Evolutionary conservation across 2,329 filamentous ascomycete species (phyloP), one percentile per base, ranked within the genome.

Genomic region (Colletotrichum tabaci): DNA sequence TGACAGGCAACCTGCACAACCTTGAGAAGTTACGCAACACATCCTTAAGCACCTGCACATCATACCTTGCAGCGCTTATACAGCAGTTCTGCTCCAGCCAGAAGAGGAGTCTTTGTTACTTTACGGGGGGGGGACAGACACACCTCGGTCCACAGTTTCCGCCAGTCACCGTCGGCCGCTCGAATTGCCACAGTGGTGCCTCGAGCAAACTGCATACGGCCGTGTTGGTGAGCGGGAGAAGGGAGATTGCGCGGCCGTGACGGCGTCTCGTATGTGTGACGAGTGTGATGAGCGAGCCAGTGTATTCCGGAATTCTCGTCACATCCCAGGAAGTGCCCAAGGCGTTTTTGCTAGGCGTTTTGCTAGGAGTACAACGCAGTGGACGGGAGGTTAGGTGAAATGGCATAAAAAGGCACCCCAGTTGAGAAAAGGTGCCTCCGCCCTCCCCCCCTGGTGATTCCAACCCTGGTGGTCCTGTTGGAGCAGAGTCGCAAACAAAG

Each of bases 181-280:
- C 18, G 30, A 44, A 46, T 52, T 35, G 66, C 30, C 18, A 23
- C 40, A 4, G 38, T 23, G 2, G 30, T 30, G 66, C 66, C 42
- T 21, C 50, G n/a, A 69, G 61, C 66, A 66, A 58, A 65, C 46
- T n/a, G 61, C 61, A n/a, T 23, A 26, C 46, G n/a, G 30, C 38
- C 7, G 23, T 23, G 26, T 44, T 62, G 64, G 8, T 47, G 56
- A 44, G n/a, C 46, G 23, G 46, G 53, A 52, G 46, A 47, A 46
- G 61, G 66, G 52, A 66, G 23, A 69, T 69, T 65, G 16, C 66
- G 40, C 40, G 16, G 46, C 35, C 35, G 35, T 56, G 35, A 57
- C 35, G 35, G 13, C 46, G 46, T 53, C 40, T 38, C 38, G 46
- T 16, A 15, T 12, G 23, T 69, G 66, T 66, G 66, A 65, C 26